phyloP scores from a whole-genome alignment of 2,329 filamentous ascomycete species.

The Penicillium sp. region DNA sequence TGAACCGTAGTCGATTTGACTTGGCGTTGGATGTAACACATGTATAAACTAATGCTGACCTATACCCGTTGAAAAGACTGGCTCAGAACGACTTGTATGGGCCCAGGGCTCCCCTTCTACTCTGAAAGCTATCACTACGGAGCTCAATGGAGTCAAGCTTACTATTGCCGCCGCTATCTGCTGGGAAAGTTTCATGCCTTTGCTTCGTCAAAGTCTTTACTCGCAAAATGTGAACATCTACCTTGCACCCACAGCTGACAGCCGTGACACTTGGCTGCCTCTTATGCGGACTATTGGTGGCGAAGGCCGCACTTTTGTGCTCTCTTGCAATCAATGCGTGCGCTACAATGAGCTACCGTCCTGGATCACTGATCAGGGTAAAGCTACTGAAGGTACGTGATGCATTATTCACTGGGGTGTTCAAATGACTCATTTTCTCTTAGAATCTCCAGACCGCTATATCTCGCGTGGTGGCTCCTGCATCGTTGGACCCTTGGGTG shows the following conservation, averaged over 20 bases:
- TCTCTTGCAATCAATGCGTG: slow-evolving; percentile 82
- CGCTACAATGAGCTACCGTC: slow-evolving; percentile 56
- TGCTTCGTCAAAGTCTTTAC: slow-evolving; percentile 80
- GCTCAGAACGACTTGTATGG: slow-evolving; percentile 80
- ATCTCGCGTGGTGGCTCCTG: slow-evolving; percentile 74
- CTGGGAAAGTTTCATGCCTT: slow-evolving; percentile 96
- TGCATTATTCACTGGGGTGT: slow-evolving; percentile 11
- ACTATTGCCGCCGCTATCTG: slow-evolving; percentile 86
- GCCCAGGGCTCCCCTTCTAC: slow-evolving; percentile 78
- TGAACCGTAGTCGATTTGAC: neutral
- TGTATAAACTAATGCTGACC: neutral
- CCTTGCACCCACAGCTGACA: slow-evolving; percentile 85
- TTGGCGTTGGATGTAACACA: neutral
- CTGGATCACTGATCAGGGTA: slow-evolving; percentile 50
- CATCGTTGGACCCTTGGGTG: slow-evolving; percentile 75
- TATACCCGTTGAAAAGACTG: slow-evolving; percentile 55
- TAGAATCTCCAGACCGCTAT: slow-evolving; percentile 39
- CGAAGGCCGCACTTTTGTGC: slow-evolving; percentile 81
- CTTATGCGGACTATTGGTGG: slow-evolving; percentile 78
- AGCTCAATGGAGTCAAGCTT: slow-evolving; percentile 73
- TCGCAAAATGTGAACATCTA: slow-evolving; percentile 89
- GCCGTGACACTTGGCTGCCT: slow-evolving; percentile 74
- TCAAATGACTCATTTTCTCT: neutral
- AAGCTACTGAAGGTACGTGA: slow-evolving; percentile 36
- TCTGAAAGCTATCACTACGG: slow-evolving; percentile 73